These are phyloP conservation scores for Ophiostoma sp. DNA, from an alignment of 2,329 filamentous ascomycete genomes.

Conservation along the genomic window DNA sequence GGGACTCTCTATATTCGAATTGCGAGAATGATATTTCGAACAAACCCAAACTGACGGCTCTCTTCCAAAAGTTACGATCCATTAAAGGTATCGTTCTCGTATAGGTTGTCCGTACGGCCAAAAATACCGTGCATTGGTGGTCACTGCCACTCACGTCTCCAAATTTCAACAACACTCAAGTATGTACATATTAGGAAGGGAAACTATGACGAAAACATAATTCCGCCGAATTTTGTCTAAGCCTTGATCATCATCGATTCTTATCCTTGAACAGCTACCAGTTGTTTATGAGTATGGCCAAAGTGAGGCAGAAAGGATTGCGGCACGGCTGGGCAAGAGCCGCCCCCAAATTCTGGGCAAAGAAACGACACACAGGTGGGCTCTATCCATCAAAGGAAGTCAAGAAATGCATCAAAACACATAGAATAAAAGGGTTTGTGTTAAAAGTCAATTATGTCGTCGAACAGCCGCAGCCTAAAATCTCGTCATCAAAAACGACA, in stretches of 20 bases:
- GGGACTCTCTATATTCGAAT: neutral
- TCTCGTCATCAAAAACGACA: neutral
- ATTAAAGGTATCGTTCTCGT: neutral
- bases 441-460: too few relatives aligned
- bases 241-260: neutral
- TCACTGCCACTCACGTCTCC: neutral
- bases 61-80: neutral
- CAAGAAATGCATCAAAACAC: too few relatives aligned
- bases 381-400: too few relatives aligned
- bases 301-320: neutral
- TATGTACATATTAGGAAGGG: neutral
- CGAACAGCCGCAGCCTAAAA: neutral
- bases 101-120: neutral
- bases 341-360: neutral
- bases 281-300: neutral
- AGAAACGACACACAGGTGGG: neutral
- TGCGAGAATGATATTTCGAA: neutral
- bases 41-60: neutral
- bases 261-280: neutral
- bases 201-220: neutral
- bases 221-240: neutral
- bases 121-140: neutral
- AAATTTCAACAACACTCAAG: neutral
- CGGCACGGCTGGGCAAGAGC: constrained; percentile 8
- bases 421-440: too few relatives aligned